A percentile compares a stretch with the other conserved stretches of the same genome.
These are phyloP conservation scores for Suillus tomentosus DNA, from an alignment of 768 basidiomycete species.

Conservation along the genomic window DNA sequence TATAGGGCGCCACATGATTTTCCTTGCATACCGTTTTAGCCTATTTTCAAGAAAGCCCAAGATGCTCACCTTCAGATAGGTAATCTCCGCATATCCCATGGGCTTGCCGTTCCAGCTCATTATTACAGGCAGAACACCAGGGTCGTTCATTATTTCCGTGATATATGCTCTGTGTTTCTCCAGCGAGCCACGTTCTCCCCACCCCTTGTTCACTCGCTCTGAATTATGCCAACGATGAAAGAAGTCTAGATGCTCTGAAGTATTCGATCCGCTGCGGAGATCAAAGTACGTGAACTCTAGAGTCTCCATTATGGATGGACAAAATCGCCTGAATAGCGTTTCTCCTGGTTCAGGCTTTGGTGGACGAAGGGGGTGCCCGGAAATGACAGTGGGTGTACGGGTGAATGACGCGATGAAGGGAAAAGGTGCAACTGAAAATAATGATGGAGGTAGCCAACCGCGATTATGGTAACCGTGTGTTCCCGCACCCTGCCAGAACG, in stretches of 20 bases:
- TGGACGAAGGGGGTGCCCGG: constrained; percentile 54
- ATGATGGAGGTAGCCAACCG: constrained; percentile 34
- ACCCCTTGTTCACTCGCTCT: constrained; percentile 45
- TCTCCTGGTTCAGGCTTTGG: constrained; percentile 44
- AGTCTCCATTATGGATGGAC: constrained; percentile 35
- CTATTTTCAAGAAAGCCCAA: background rate
- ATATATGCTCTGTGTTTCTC: constrained; percentile 47
- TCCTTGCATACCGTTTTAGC: constrained; percentile 16
- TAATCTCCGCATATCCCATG: constrained; percentile 48
- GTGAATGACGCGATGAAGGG: constrained; percentile 45
- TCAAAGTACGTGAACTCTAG: constrained; percentile 34
- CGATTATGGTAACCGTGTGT: constrained; percentile 32
- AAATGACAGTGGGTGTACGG: constrained; percentile 44
- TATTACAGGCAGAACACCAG: constrained; percentile 41
- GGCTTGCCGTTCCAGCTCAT: constrained; percentile 48
- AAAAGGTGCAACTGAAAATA: constrained; percentile 31
- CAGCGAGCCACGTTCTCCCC: constrained; percentile 47
- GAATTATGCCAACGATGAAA: constrained; percentile 54
- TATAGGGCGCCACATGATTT: constrained; percentile 26
- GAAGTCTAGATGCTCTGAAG: constrained; percentile 39
- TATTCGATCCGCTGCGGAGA: constrained; percentile 17
- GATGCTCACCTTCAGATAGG: constrained; percentile 47
- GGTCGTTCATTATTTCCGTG: constrained; percentile 36
- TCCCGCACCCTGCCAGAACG: constrained; percentile 56
- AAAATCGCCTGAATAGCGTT: constrained; percentile 40